A percentile compares a stretch with the other conserved stretches of the same genome.
phyloP scores from a whole-genome alignment of 2,329 filamentous ascomycete genomes.

The Endoconidiophora laricicola region DNA sequence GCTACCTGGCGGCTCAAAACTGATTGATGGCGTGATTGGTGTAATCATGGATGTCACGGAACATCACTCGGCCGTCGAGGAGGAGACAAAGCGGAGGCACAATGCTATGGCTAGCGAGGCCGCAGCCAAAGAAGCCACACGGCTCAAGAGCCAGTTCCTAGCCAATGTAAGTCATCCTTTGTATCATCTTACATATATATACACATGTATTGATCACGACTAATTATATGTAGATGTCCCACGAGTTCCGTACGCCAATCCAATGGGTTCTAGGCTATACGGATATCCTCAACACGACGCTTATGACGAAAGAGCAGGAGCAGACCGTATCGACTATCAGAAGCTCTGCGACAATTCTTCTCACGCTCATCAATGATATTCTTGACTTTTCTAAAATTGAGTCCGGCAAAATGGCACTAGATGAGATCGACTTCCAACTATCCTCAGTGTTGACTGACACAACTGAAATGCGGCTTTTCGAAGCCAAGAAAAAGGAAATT shows the following conservation, averaged over 20 bases:
- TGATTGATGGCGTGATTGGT: slow-evolving; percentile 56
- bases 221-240: slow-evolving; percentile 42
- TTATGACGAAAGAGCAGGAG: slow-evolving; percentile 51
- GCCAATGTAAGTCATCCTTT: slow-evolving; percentile 34
- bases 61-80: slow-evolving; percentile 44
- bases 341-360: slow-evolving; percentile 60
- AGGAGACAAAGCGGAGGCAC: slow-evolving; percentile 51
- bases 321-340: slow-evolving; percentile 67
- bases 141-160: slow-evolving; percentile 64
- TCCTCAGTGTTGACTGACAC: slow-evolving; percentile 62
- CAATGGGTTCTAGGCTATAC: slow-evolving; percentile 69
- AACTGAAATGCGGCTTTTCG: slow-evolving; percentile 74
- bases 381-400: slow-evolving; percentile 80
- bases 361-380: slow-evolving; percentile 85
- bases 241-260: slow-evolving; percentile 64
- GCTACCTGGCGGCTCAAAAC: slow-evolving; percentile 17
- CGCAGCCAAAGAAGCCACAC: slow-evolving; percentile 63
- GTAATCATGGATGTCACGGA: slow-evolving; percentile 71
- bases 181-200: background rate
- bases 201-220: slow-evolving; percentile 11
- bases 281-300: slow-evolving; percentile 53
- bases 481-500: slow-evolving; percentile 63
- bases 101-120: slow-evolving; percentile 57
- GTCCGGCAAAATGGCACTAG: slow-evolving; percentile 58
- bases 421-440: slow-evolving; percentile 65